phyloP scores from a whole-genome alignment of 129 eudicot species.

The Lactuca sativa region DNA sequence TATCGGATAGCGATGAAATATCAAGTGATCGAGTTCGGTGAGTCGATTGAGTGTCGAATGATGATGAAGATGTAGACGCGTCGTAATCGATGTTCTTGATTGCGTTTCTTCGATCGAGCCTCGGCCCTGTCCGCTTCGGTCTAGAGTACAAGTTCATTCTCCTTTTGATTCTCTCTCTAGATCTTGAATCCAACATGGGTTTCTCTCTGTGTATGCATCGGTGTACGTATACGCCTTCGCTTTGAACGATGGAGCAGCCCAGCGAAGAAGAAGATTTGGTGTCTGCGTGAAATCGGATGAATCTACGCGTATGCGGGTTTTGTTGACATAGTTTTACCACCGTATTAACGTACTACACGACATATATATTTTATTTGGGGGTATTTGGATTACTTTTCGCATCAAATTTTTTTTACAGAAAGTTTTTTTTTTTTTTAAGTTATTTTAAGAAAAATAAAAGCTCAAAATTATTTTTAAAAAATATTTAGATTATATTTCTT shows the following conservation, averaged over 20 bases:
- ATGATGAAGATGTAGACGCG: slow-evolving; percentile 41
- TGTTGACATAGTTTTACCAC: background rate
- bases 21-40: slow-evolving; percentile 54
- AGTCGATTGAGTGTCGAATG: slow-evolving; percentile 36
- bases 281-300: slow-evolving; percentile 21
- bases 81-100: slow-evolving; percentile 61
- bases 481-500: too few relatives aligned
- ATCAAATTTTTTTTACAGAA: too few relatives aligned
- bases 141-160: slow-evolving; percentile 37
- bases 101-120: slow-evolving; percentile 64
- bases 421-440: too few relatives aligned
- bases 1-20: slow-evolving; percentile 21
- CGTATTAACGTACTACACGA: background rate
- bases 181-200: slow-evolving; percentile 13
- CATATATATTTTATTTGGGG: too few relatives aligned
- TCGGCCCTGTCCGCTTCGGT: slow-evolving; percentile 30
- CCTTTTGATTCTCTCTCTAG: slow-evolving; percentile 21
- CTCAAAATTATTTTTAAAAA: too few relatives aligned
- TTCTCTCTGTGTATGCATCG: slow-evolving; percentile 16
- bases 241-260: slow-evolving; percentile 9
- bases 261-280: slow-evolving; percentile 14
- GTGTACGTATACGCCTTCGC: background rate
- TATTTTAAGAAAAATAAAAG: too few relatives aligned
- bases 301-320: slow-evolving; percentile 28
- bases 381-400: too few relatives aligned